Base-by-base conservation (phyloP, 208 protist species). In the Trypanosomatidae sp. region DNA sequence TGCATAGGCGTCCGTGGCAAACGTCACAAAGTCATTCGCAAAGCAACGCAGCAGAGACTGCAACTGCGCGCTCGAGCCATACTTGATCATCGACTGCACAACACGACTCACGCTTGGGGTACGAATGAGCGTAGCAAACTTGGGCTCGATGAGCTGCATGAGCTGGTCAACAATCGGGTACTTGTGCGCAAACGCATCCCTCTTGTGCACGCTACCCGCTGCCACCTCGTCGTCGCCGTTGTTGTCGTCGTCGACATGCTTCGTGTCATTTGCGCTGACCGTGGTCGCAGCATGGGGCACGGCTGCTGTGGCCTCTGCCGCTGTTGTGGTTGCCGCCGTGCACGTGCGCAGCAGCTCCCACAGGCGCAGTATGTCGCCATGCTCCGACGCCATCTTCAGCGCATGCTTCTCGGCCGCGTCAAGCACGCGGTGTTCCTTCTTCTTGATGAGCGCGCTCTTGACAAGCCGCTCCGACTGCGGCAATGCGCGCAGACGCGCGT, bases 51-150 rank as follows among this genome's bases (percentile, higher is more conserved):
- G 20, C 11, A 93, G 38, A 25, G 57, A 71, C 16, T 70, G 55
- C 13, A 89, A 61, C 27, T 93, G 85, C 11, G 43, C 65, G 6
- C 53, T 21, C 8, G 77, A 88, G 33, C 77, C 76, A 50, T 90
- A 90, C 60, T 93, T 93, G 49, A 90, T 86, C 80, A 89, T 90
- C 6, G 85, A 93, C 64, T 93, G 85, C 39, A 90, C 67, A 13
- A 90, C 80, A 25, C 85, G 85, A 52, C 80, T 90, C 4, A 62
- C 62, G 37, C 63, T 71, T 0, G 85, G 85, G n/a, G 85, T 93
- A 26, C 70, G 71, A 24, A 74, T 56, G 1, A 73, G 46, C 6
- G 48, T 68, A 4, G 61, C 54, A 46, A 90, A 88, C 50, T 84
- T 86, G 13, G 76, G 80, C 59, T 87, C 72, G 33, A 88, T 74